Evolutionary conservation across 371 early-diverging fungal genomes (phyloP), one percentile per base, ranked within the genome.

Genomic region (Saksenaea vasiformis): DNA sequence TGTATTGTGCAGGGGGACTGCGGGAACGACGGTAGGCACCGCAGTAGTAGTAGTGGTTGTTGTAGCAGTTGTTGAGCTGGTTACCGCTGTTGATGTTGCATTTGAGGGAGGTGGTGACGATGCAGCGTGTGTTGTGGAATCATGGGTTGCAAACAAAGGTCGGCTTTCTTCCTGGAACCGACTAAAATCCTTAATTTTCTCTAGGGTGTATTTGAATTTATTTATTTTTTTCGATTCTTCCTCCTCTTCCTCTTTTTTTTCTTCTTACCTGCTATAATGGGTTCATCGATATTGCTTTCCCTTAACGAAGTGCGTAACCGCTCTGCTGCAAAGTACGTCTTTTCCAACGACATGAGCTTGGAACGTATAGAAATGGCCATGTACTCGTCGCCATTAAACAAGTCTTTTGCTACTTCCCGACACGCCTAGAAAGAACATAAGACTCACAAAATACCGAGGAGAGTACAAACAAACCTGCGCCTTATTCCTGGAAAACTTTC

Each of bases 281-380:
- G 10, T 22, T 47, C 51, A 47, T 47, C 51, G 19, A 47, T 47
- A 11, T 47, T 10, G 10, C 22, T 47, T 22, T 47, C 51, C 22
- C 22, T 47, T 22, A 47, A 11, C 24, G 51, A 47, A 17, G 22
- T 22, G 22, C 51, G 51, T 22, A 47, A 22, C 1, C 51, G 51
- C 24, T 47, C 51, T 22, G 51, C 51, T 3, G 51, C 51, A 26
- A 47, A 47, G 11, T 19, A 47, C 19, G 19, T 22, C 5, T 47
- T 47, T 22, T 47, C 51, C 51, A 47, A 22, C 5, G 51, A 47
- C 51, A 47, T 47, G 10, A 47, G 51, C 22, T 47, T 47, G 0
- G 51, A 47, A 22, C 51, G 51, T 47, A 47, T 47, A 5, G 51
- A 47, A 19, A 47, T 47, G 22, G 51, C 51, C 51, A 47, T 47